Evolutionary conservation across 2,329 filamentous ascomycete genomes (phyloP).

Genomic region (Fonsecaea multimorphosa): DNA sequence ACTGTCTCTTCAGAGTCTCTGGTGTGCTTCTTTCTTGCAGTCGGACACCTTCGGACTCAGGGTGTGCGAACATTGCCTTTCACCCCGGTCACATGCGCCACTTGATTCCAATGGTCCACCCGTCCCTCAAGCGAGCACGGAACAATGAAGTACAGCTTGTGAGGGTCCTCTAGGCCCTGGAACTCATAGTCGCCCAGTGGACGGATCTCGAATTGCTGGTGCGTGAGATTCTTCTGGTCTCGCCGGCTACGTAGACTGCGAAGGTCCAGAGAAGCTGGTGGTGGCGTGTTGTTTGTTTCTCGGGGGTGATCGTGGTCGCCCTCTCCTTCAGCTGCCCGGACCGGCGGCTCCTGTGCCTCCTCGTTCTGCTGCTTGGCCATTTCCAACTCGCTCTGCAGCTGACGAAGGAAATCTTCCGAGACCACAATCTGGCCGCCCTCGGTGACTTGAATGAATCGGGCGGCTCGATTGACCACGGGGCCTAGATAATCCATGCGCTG

Average conservation of each 20-base stretch:
- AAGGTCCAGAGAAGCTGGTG: constrained; percentile 8
- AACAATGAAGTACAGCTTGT: constrained; percentile 36
- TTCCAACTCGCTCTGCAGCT: constrained; percentile 30
- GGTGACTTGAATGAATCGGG: constrained; percentile 36
- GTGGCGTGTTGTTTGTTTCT: neutral
- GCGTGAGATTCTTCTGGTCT: constrained; percentile 24
- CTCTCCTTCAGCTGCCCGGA: neutral
- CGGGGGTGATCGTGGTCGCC: neutral
- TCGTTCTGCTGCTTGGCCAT: neutral
- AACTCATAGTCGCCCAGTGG: constrained; percentile 35
- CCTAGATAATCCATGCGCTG: constrained; percentile 38
- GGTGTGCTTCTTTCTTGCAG: neutral
- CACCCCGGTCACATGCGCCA: constrained; percentile 31
- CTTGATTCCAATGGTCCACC: constrained; percentile 35
- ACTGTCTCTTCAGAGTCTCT: neutral
- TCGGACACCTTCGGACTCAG: neutral
- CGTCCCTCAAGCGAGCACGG: constrained; percentile 33
- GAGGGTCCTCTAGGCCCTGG: constrained; percentile 31
- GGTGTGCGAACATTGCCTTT: constrained; percentile 33
- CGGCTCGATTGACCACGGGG: constrained; percentile 37
- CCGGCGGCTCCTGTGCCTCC: neutral
- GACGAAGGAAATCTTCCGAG: constrained; percentile 34
- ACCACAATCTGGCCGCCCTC: constrained; percentile 37
- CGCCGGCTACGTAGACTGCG: constrained; percentile 17
- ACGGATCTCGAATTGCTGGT: constrained; percentile 33